Evolutionary conservation across 2,329 filamentous ascomycete species (phyloP).

Genomic region (Curvularia sp.): DNA sequence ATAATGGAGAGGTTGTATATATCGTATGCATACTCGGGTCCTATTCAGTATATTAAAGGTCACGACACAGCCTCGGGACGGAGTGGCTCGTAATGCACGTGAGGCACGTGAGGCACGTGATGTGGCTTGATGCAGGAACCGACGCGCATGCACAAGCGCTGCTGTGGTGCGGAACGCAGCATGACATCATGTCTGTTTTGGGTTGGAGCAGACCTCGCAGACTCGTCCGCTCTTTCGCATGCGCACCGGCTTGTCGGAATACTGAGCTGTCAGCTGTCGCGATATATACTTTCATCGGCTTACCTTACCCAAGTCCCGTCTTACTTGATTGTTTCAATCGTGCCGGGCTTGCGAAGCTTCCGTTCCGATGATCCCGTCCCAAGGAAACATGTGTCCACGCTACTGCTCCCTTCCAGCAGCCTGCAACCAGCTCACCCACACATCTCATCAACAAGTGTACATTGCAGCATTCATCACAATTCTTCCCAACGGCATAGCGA

Average conservation of each 20-base stretch:
- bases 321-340: constrained; percentile 4
- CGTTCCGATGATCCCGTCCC: constrained; percentile 19
- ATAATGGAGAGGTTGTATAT: not conserved
- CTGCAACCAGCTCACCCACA: constrained; percentile 5
- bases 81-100: not conserved
- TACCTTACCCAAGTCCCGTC: not conserved
- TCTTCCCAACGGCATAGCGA: not conserved
- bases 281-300: constrained; percentile 4
- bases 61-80: not conserved
- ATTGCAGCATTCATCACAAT: constrained; percentile 4
- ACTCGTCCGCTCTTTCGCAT: not conserved
- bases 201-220: not conserved
- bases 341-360: constrained; percentile 3
- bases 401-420: constrained; percentile 19
- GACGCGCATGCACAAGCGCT: not conserved
- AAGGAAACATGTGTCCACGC: constrained; percentile 18
- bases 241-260: constrained; percentile 20
- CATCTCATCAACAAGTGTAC: not conserved
- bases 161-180: constrained; percentile 3
- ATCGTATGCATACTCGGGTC: no score
- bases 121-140: constrained; percentile 2
- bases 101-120: constrained; percentile 11
- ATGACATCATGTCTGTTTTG: constrained; percentile 13
- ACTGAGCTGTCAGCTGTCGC: constrained; percentile 14
- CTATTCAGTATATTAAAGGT: not conserved